Conservation (phyloP, 768 basidiomycete genomes). For the Collybiopsis luxurians region DNA sequence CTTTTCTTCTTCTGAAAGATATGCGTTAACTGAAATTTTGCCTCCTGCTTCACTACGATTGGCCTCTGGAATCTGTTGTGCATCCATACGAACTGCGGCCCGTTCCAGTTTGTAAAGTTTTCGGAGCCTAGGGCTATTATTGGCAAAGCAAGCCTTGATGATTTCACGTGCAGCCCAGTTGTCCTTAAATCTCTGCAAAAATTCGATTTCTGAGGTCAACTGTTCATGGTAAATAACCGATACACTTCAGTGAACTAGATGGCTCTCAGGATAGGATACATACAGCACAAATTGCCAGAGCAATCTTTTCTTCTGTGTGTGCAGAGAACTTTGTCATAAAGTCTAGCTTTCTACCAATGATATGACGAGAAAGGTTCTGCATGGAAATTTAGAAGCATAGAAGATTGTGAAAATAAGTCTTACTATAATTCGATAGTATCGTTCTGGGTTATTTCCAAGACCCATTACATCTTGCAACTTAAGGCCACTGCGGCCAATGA, state of each 20-base stretch:
- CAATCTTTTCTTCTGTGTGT: too few relatives aligned
- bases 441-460: background rate
- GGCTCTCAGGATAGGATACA: background rate
- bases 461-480: background rate
- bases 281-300: too few relatives aligned
- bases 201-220: background rate
- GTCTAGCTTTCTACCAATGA: background rate
- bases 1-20: background rate
- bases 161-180: background rate
- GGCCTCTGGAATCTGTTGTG: background rate
- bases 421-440: background rate
- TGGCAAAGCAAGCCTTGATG: background rate
- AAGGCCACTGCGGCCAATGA: background rate
- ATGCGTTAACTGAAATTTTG: background rate
- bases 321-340: too few relatives aligned
- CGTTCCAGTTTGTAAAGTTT: background rate
- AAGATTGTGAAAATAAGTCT: background rate
- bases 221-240: background rate
- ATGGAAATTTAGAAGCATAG: background rate
- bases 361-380: background rate
- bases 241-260: background rate
- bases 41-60: background rate
- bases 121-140: background rate
- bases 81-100: background rate
- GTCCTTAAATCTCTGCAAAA: background rate